Percentiles rank a stretch among this genome's conserved stretches.
Conservation (phyloP, 345 rosid genomes). For the Adansonia digitata region DNA sequence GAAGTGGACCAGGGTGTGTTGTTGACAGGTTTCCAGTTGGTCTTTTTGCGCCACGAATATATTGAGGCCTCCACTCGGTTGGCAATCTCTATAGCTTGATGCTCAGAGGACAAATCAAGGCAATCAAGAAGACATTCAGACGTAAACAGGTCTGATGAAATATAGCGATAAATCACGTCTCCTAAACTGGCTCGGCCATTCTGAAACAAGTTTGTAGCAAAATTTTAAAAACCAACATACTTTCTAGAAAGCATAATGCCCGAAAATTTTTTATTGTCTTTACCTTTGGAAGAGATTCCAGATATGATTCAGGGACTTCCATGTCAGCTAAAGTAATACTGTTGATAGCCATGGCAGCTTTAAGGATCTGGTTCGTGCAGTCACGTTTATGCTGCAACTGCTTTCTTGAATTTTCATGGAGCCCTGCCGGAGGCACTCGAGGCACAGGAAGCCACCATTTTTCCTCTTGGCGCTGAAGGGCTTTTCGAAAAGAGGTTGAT, state of each 20-base stretch:
- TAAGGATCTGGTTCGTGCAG: constrained; percentile 87
- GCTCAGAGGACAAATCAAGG: constrained; percentile 88
- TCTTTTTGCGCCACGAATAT: constrained; percentile 64
- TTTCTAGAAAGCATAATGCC: background rate
- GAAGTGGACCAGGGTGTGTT: constrained; percentile 41
- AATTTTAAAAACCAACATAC: background rate
- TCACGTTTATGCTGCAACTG: constrained; percentile 87
- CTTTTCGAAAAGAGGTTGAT: constrained; percentile 58
- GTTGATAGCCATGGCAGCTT: constrained; percentile 99
- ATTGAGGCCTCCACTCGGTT: constrained; percentile 79
- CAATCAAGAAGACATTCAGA: constrained; percentile 86
- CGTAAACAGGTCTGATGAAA: constrained; percentile 74
- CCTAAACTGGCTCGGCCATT: constrained; percentile 82
- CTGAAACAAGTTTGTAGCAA: constrained; percentile 36
- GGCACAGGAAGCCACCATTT: constrained; percentile 99
- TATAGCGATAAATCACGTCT: constrained; percentile 72
- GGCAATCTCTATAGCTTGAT: constrained; percentile 90
- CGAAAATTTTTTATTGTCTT: background rate
- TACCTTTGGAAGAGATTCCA: constrained; percentile 93
- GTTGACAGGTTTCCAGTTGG: constrained; percentile 43
- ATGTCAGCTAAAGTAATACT: constrained; percentile 67
- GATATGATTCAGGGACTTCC: constrained; percentile 81
- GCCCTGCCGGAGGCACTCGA: constrained; percentile 81
- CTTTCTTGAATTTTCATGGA: constrained; percentile 65
- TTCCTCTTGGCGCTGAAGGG: constrained; percentile 91